Conservation (phyloP, 2,329 filamentous ascomycete genomes). For the Passalora sequoiae region DNA sequence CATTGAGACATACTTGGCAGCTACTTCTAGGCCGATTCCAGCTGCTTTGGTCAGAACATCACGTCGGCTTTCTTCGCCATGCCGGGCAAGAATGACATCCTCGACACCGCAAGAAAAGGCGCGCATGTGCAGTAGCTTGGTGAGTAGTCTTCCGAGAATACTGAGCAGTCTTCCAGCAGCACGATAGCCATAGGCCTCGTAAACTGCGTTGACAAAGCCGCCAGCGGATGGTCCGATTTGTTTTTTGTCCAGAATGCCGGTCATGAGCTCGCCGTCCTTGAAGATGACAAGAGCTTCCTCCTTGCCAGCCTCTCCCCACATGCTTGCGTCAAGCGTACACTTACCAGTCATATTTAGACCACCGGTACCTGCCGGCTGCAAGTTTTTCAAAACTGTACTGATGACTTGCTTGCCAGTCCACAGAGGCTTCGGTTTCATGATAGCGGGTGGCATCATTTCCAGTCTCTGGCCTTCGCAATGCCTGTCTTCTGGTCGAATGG, state of each 20-base stretch:
- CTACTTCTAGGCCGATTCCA: slow-evolving; percentile 69
- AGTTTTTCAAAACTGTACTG: slow-evolving; percentile 87
- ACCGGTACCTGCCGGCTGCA: slow-evolving; percentile 69
- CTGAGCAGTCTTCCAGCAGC: slow-evolving; percentile 82
- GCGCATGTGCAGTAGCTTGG: slow-evolving; percentile 83
- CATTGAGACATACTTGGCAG: slow-evolving; percentile 82
- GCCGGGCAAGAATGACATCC: slow-evolving; percentile 76
- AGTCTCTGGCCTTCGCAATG: slow-evolving; percentile 81
- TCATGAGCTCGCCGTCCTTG: slow-evolving; percentile 79
- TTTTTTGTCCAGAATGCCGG: slow-evolving; percentile 89
- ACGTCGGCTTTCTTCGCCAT: slow-evolving; percentile 68
- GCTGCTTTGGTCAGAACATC: slow-evolving; percentile 64
- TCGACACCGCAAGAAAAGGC: slow-evolving; percentile 98
- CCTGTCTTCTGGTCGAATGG: slow-evolving; percentile 80
- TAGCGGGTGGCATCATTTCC: slow-evolving; percentile 70
- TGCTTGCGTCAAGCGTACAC: slow-evolving; percentile 68
- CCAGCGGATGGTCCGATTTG: slow-evolving; percentile 85
- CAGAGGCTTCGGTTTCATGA: slow-evolving; percentile 71
- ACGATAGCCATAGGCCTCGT: slow-evolving; percentile 87
- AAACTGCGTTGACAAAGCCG: slow-evolving; percentile 84
- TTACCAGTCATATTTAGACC: slow-evolving; percentile 75
- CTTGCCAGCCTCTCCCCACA: slow-evolving; percentile 63
- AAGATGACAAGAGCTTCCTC: slow-evolving; percentile 74
- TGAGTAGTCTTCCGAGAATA: slow-evolving; percentile 82
- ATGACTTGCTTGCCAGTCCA: slow-evolving; percentile 98